Base-by-base conservation (phyloP, 176 grass and related monocot species). In the Tillandsia fasciculata region DNA sequence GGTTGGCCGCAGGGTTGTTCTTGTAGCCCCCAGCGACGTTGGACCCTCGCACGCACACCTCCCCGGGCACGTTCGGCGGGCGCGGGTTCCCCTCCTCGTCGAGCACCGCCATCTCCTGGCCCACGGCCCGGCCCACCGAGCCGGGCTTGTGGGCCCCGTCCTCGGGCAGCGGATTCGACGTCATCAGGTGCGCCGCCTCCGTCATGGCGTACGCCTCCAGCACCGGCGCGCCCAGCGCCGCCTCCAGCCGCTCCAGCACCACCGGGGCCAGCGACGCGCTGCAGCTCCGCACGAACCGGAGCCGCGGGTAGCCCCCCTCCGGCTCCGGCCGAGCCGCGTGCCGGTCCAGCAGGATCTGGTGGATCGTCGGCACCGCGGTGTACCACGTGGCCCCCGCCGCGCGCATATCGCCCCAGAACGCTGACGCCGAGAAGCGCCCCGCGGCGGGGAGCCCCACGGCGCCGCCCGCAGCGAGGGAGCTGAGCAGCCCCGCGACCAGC, bases 141-240 rank as follows among this genome's bases (percentile, higher is more conserved):
- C 94, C 87, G 0, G 84, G 63, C 23, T 86, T 99, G 22, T 80
- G 65, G 6, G 69, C 15, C 0, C 94, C 87, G 56, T 88, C 89
- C 68, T 83, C 24, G 0, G 87, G 84, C 24, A 99, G 77, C 15
- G 86, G 89, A 74, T 99, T 99, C 0, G 94, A 86, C 12, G 89
- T 76, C 89, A 99, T 99, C 49, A 84, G 71, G 80, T 99, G 94
- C 1, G 89, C 64, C 8, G 94, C 94, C 79, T 93, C 89, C 7
- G 94, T 99, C 94, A 99, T 99, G 1, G 94, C 89, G 75, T 99
- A 99, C 14, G 94, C 87, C 76, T 99, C 94, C 74, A 93, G 72
- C 48, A 99, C 89, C 26, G 89, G 86, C 15, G 89, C 84, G 0
- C 76, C 50, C 70, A 99, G 90, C 1, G 75, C 84, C 8, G 82